Evolutionary conservation across 495 filamentous ascomycete species (phyloP).

Genomic region (Tuber melanosporum): DNA sequence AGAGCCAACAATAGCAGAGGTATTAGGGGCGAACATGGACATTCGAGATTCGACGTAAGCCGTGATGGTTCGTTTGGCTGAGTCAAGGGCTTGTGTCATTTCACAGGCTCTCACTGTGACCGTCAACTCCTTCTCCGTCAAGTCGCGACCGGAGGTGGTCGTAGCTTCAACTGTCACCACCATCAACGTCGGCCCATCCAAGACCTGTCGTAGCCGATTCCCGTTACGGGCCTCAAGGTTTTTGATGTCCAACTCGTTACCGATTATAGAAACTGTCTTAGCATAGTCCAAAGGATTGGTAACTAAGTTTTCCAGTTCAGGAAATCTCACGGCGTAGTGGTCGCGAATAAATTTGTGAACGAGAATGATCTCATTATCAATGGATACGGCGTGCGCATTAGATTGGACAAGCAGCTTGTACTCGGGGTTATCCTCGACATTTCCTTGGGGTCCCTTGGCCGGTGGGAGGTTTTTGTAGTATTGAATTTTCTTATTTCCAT

Average conservation of each 20-base stretch:
- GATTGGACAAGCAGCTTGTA: constrained; percentile 76
- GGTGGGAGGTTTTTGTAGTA: constrained; percentile 64
- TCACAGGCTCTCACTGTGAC: constrained; percentile 71
- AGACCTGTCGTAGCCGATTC: constrained; percentile 71
- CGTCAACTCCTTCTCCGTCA: constrained; percentile 68
- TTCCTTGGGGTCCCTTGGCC: constrained; percentile 59
- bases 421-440: constrained; percentile 78
- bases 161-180: constrained; percentile 93
- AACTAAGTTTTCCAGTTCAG: constrained; percentile 90
- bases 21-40: constrained; percentile 89
- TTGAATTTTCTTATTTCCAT: constrained; percentile 61
- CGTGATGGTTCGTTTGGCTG: constrained; percentile 78
- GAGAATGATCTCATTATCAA: constrained; percentile 82
- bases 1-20: constrained; percentile 86
- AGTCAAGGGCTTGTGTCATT: constrained; percentile 78
- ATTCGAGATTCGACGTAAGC: constrained; percentile 97
- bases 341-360: constrained; percentile 94
- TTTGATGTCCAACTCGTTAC: constrained; percentile 91
- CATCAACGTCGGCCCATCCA: constrained; percentile 88
- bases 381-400: constrained; percentile 77
- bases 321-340: constrained; percentile 89
- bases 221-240: constrained; percentile 57
- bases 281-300: constrained; percentile 90
- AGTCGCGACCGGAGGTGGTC: constrained; percentile 70
- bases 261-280: constrained; percentile 86